phyloP scores from a whole-genome alignment of 805 yeast species.

The Groenewaldozyma salmanticensis region DNA sequence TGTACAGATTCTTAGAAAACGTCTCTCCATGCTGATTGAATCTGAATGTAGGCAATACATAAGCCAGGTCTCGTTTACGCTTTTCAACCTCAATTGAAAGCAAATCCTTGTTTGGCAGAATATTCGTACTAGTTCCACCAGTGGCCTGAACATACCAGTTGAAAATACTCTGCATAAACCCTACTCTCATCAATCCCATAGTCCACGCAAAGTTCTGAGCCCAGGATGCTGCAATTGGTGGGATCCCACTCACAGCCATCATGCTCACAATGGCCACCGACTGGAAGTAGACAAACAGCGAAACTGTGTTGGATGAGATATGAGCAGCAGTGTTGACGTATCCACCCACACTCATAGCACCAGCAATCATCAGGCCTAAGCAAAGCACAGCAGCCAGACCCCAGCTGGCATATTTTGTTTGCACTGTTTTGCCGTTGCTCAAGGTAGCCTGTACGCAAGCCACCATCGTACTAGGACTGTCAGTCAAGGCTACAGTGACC shows the following conservation, averaged over 20 bases:
- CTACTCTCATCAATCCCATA: constrained; percentile 72
- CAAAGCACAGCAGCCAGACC: constrained; percentile 90
- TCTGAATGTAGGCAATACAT: constrained; percentile 10
- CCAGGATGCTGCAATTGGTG: constrained; percentile 98
- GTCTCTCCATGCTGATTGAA: background rate
- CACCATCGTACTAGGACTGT: constrained; percentile 38
- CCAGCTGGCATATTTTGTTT: constrained; percentile 88
- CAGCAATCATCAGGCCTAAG: constrained; percentile 78
- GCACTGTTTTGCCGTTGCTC: constrained; percentile 86
- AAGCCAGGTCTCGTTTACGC: constrained; percentile 20
- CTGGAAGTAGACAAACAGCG: constrained; percentile 90
- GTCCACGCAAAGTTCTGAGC: constrained; percentile 96
- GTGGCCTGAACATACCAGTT: constrained; percentile 95
- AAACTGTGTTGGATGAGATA: constrained; percentile 91
- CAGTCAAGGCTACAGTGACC: constrained; percentile 51
- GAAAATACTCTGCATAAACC: constrained; percentile 73
- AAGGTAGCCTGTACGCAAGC: constrained; percentile 91
- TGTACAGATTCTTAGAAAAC: background rate
- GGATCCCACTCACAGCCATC: constrained; percentile 89
- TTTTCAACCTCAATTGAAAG: constrained; percentile 73
- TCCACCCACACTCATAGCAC: constrained; percentile 77
- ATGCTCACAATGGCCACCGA: constrained; percentile 82
- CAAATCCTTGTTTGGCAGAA: constrained; percentile 50
- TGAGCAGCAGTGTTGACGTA: constrained; percentile 92
- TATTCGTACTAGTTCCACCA: constrained; percentile 78